These are phyloP conservation scores for Ramaria rubella DNA, from an alignment of 768 basidiomycete genomes.

Conservation along the genomic window DNA sequence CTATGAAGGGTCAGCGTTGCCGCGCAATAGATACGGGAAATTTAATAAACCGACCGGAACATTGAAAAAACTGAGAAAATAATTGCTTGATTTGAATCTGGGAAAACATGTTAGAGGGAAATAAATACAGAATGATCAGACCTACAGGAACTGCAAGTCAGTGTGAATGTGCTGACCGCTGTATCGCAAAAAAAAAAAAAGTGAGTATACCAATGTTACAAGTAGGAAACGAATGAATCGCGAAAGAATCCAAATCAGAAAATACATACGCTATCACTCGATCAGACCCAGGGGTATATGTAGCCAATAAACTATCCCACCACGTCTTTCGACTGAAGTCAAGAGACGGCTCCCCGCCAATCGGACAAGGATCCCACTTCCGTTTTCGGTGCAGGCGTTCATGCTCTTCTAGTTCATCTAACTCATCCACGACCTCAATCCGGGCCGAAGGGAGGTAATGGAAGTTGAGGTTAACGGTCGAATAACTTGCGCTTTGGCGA, in stretches of 20 bases:
- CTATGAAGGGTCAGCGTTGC: constrained; percentile 10
- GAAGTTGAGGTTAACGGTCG: not conserved
- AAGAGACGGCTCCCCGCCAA: constrained; percentile 54
- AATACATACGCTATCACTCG: constrained; percentile 33
- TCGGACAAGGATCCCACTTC: constrained; percentile 14
- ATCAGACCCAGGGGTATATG: constrained; percentile 35
- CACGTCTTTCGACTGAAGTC: constrained; percentile 66
- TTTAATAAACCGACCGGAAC: constrained; percentile 20
- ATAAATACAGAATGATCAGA: constrained; percentile 13
- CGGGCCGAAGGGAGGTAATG: not conserved
- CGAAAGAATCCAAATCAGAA: not conserved
- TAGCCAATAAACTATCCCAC: constrained; percentile 58
- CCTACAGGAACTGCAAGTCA: constrained; percentile 50
- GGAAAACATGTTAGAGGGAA: not conserved
- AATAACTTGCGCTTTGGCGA: not conserved
- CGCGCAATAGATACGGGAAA: not conserved
- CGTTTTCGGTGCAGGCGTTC: not conserved
- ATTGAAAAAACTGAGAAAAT: constrained; percentile 67
- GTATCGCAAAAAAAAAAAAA: not conserved
- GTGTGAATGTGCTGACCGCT: constrained; percentile 16
- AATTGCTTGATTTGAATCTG: constrained; percentile 58
- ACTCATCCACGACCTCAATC: not conserved
- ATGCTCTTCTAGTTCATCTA: constrained; percentile 1
- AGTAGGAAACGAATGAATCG: not conserved
- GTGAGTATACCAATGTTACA: not conserved